Evolutionary conservation across 2,329 filamentous ascomycete species (phyloP).

Genomic region (Penicillium sp.): DNA sequence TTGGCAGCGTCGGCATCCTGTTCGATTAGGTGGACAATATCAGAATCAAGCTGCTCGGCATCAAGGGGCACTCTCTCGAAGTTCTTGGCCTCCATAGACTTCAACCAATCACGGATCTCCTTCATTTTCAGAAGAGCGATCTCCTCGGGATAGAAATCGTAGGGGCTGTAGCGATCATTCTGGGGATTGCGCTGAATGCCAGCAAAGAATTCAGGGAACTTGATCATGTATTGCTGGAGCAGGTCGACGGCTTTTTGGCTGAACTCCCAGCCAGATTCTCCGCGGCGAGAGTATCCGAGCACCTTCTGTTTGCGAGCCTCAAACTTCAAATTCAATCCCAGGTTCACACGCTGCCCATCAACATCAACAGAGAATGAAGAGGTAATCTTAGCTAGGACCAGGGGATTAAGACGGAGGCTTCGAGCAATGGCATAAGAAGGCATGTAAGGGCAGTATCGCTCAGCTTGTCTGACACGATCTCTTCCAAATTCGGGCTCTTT

Average conservation of each 20-base stretch:
- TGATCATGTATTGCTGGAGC: slow-evolving; percentile 83
- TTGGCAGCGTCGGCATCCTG: slow-evolving; percentile 65
- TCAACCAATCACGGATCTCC: slow-evolving; percentile 91
- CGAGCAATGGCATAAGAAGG: slow-evolving; percentile 88
- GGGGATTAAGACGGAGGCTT: slow-evolving; percentile 74
- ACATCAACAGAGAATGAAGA: slow-evolving; percentile 86
- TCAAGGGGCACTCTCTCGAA: slow-evolving; percentile 96
- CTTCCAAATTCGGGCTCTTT: slow-evolving; percentile 80
- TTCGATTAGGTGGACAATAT: slow-evolving; percentile 79
- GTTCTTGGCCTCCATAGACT: slow-evolving; percentile 82
- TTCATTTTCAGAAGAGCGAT: slow-evolving; percentile 78
- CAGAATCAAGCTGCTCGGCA: slow-evolving; percentile 91
- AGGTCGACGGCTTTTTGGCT: slow-evolving; percentile 78
- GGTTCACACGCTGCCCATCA: slow-evolving; percentile 78
- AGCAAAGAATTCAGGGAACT: slow-evolving; percentile 92
- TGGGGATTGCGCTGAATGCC: slow-evolving; percentile 82
- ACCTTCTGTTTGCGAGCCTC: slow-evolving; percentile 95
- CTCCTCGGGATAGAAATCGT: slow-evolving; percentile 76
- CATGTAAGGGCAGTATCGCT: slow-evolving; percentile 70
- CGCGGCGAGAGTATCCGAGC: slow-evolving; percentile 87
- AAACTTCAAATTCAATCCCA: slow-evolving; percentile 95
- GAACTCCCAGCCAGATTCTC: slow-evolving; percentile 89
- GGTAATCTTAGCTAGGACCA: slow-evolving; percentile 92
- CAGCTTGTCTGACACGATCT: slow-evolving; percentile 67
- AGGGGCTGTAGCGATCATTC: slow-evolving; percentile 78